A percentile compares a stretch with the other conserved stretches of the same genome.
These are phyloP conservation scores for Tilletia horrida DNA, from an alignment of 1,284 basidiomycete genomes.

Conservation along the genomic window DNA sequence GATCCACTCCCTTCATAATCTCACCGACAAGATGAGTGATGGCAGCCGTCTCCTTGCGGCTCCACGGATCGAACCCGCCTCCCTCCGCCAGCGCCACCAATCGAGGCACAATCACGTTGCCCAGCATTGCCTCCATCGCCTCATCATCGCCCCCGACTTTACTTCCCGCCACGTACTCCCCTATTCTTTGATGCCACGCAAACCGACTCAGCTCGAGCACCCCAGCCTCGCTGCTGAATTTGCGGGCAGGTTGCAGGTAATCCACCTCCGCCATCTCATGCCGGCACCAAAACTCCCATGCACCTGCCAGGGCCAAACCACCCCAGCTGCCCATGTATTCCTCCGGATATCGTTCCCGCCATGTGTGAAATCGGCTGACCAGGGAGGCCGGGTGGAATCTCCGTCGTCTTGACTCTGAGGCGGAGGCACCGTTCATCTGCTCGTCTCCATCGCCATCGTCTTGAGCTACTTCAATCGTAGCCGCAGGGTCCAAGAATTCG, in stretches of 20 bases:
- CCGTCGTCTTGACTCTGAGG: neutral
- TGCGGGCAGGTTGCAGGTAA: slow-evolving; percentile 14
- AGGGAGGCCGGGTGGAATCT: slow-evolving; percentile 34
- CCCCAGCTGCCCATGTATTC: slow-evolving; percentile 50
- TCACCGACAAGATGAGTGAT: slow-evolving; percentile 30
- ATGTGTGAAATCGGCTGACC: slow-evolving; percentile 39
- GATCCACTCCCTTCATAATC: slow-evolving; percentile 31
- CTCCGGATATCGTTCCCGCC: slow-evolving; percentile 35
- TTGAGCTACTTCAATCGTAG: slow-evolving; percentile 13
- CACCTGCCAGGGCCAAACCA: slow-evolving; percentile 41
- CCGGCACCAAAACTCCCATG: slow-evolving; percentile 49
- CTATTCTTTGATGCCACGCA: slow-evolving; percentile 23
- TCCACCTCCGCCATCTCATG: slow-evolving; percentile 39
- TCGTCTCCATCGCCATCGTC: neutral
- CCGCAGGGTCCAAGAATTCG: slow-evolving; percentile 41
- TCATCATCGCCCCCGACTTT: slow-evolving; percentile 44
- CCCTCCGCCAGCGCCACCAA: slow-evolving; percentile 25
- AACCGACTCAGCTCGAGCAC: slow-evolving; percentile 16
- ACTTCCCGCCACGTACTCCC: slow-evolving; percentile 17
- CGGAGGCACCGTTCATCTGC: neutral
- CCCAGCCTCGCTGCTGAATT: slow-evolving; percentile 4
- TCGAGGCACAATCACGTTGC: slow-evolving; percentile 33
- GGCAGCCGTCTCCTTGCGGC: slow-evolving; percentile 23
- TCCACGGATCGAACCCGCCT: slow-evolving; percentile 39
- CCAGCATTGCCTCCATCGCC: slow-evolving; percentile 30